A percentile compares a stretch with the other conserved stretches of the same genome.
Conservation (phyloP, 139 green algal species). For the Tetraselmis chui region DNA sequence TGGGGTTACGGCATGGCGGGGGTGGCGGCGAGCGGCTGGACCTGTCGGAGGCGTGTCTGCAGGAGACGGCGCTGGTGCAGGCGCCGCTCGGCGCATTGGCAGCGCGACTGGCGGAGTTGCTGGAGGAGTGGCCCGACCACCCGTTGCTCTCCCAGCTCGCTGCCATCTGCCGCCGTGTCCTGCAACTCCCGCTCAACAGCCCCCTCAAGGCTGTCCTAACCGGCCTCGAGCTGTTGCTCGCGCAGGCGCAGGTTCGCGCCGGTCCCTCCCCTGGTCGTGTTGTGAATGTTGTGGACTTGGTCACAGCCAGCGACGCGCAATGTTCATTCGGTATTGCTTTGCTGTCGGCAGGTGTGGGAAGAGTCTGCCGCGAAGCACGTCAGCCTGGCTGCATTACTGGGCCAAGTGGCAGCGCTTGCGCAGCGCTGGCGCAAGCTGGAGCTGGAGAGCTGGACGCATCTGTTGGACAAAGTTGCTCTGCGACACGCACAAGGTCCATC, state of each 20-base stretch:
- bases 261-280: no score
- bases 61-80: slow-evolving; percentile 72
- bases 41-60: slow-evolving; percentile 51
- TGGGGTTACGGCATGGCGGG: neutral
- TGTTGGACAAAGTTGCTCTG: slow-evolving; percentile 43
- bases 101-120: slow-evolving; percentile 56
- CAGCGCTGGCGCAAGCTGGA: slow-evolving; percentile 85
- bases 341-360: slow-evolving; percentile 80
- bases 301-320: neutral
- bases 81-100: slow-evolving; percentile 47
- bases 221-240: slow-evolving; percentile 90
- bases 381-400: slow-evolving; percentile 61
- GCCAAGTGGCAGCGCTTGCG: slow-evolving; percentile 52
- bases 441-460: slow-evolving; percentile 70
- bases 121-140: slow-evolving; percentile 90
- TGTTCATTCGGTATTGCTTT: no score
- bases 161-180: slow-evolving; percentile 70
- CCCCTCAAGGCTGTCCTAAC: slow-evolving; percentile 82
- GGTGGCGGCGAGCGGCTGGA: slow-evolving; percentile 37
- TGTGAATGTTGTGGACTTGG: neutral
- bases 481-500: slow-evolving; percentile 40
- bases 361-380: slow-evolving; percentile 84
- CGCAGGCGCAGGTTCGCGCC: slow-evolving; percentile 50
- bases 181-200: slow-evolving; percentile 45
- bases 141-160: slow-evolving; percentile 78